Evolutionary conservation across 2,329 filamentous ascomycete genomes (phyloP).

Genomic region (Scedosporium dehoogii): DNA sequence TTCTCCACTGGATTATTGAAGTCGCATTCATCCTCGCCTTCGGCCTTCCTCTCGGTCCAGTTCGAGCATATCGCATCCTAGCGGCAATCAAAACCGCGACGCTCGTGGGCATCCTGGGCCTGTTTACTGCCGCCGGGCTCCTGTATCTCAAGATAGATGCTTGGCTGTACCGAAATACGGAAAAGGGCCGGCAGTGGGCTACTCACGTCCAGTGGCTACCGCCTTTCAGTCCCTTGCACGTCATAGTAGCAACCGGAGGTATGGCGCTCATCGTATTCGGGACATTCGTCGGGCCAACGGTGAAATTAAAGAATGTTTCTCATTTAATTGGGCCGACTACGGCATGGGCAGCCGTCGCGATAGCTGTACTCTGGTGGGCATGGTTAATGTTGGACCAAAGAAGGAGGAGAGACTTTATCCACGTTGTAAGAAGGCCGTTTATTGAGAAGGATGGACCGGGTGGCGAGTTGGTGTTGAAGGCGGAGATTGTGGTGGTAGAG

Average conservation of each 20-base stretch:
- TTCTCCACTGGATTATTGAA: constrained; percentile 9
- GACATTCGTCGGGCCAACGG: not conserved
- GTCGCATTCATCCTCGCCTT: constrained; percentile 8
- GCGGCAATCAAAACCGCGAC: not conserved
- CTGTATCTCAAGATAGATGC: constrained; percentile 4
- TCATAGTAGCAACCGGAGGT: not conserved
- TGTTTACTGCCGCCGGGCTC: not conserved
- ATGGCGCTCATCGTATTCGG: not conserved
- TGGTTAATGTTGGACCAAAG: constrained; percentile 4
- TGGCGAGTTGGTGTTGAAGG: constrained; percentile 6
- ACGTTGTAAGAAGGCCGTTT: constrained; percentile 1
- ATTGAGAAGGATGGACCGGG: constrained; percentile 3
- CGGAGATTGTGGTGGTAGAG: constrained; percentile 2
- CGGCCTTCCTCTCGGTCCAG: not conserved
- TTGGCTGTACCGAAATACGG: not conserved
- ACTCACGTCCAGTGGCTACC: not conserved
- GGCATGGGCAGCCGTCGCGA: not conserved
- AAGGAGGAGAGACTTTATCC: not conserved
- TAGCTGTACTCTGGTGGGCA: not conserved
- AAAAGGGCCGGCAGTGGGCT: not conserved
- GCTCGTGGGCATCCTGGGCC: not conserved
- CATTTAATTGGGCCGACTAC: not conserved
- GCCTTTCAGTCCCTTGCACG: not conserved
- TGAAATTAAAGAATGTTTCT: not conserved
- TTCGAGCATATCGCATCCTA: not conserved